Percentiles rank a stretch among this genome's conserved stretches.
Conservation (phyloP, 2,329 filamentous ascomycete genomes). For the Xylaria sp. region DNA sequence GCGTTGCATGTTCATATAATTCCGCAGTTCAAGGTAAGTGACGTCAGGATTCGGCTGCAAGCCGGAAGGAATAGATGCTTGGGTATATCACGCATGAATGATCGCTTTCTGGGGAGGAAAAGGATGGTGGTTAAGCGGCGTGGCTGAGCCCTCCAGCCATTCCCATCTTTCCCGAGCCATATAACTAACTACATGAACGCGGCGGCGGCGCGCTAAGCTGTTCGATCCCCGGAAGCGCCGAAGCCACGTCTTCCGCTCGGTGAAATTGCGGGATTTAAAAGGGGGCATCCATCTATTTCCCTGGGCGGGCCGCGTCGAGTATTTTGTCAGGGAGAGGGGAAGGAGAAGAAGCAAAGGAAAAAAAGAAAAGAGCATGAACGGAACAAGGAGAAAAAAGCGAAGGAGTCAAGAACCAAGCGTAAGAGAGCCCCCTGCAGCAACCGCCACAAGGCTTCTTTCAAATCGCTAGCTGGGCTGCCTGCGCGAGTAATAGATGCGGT, state of each 20-base stretch:
- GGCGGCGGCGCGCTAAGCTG: background rate
- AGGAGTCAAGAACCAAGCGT: no score
- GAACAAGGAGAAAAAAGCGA: no score
- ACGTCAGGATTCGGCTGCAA: background rate
- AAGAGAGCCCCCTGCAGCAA: no score
- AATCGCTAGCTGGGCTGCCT: no score
- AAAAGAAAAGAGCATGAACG: no score
- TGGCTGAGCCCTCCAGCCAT: background rate
- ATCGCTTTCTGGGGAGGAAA: background rate
- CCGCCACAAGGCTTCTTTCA: constrained; percentile 4
- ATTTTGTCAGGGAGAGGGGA: no score
- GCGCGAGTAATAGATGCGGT: no score
- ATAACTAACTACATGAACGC: background rate
- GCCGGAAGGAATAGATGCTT: no score
- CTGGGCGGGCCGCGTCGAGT: no score
- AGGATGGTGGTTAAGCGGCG: background rate
- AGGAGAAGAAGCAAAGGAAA: constrained; percentile 7
- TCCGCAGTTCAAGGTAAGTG: background rate
- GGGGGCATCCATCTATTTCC: no score
- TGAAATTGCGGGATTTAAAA: background rate
- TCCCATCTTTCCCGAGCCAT: no score
- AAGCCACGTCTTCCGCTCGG: background rate
- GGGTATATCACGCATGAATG: background rate
- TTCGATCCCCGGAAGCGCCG: background rate
- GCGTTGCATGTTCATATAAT: background rate